These are phyloP conservation scores for Daldinia bambusicola DNA, from an alignment of 495 filamentous ascomycete genomes.

Conservation along the genomic window DNA sequence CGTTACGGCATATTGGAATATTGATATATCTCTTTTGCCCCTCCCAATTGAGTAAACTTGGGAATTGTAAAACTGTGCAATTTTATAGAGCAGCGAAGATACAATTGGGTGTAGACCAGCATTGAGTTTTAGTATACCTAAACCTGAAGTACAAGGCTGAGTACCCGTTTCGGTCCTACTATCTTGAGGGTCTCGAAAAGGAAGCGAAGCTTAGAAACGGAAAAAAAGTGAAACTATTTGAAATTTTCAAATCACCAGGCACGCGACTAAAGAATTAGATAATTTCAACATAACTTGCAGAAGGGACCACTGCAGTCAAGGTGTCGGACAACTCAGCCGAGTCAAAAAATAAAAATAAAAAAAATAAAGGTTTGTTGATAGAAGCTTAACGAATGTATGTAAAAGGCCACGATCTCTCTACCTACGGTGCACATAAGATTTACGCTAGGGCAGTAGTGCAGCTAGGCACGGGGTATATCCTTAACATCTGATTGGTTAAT, in stretches of 20 bases:
- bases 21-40: neutral
- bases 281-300: neutral
- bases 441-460: neutral
- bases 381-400: slow-evolving; percentile 2
- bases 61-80: neutral
- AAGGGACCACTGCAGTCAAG: neutral
- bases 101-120: neutral
- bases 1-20: neutral
- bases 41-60: neutral
- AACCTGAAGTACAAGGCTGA: too few relatives aligned
- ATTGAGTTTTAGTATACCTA: too few relatives aligned
- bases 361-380: slow-evolving; percentile 11
- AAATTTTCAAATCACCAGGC: neutral
- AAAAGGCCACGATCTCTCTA: slow-evolving; percentile 20
- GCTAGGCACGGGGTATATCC: slow-evolving; percentile 41
- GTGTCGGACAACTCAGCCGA: neutral
- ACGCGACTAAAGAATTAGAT: neutral
- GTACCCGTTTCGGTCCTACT: too few relatives aligned
- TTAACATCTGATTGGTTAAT: slow-evolving; percentile 24
- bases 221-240: neutral
- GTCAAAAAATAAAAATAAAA: slow-evolving; percentile 13
- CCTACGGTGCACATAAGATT: too few relatives aligned
- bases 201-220: neutral
- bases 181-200: neutral
- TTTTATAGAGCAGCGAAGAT: neutral